Evolutionary conservation across 345 rosid species (phyloP).

Genomic region (Laguncularia racemosa): DNA sequence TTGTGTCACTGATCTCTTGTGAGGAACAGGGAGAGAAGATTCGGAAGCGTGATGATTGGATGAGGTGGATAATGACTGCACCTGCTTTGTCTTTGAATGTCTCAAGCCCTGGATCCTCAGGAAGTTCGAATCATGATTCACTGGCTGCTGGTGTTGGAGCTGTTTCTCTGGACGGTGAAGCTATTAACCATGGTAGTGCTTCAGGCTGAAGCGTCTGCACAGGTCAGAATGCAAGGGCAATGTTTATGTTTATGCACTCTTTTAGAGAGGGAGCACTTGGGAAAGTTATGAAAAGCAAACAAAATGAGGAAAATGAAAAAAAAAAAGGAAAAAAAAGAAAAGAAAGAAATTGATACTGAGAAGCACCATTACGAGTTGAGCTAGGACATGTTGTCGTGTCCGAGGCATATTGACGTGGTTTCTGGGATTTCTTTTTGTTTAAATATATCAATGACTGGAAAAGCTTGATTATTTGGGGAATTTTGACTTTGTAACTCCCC

Average conservation of each 20-base stretch:
- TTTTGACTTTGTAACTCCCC: constrained; percentile 8
- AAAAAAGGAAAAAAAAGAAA: not conserved
- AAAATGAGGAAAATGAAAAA: too few relatives aligned
- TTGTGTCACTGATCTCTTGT: not conserved
- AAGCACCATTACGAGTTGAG: not conserved
- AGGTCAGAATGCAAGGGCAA: not conserved
- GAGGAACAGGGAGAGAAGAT: constrained; percentile 17
- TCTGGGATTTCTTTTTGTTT: not conserved
- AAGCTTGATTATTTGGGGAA: constrained; percentile 4
- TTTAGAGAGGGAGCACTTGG: not conserved
- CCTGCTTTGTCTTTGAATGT: constrained; percentile 11
- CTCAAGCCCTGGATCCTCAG: constrained; percentile 1
- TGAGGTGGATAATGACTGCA: constrained; percentile 17
- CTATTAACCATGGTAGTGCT: not conserved
- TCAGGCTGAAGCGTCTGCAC: not conserved
- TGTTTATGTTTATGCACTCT: not conserved
- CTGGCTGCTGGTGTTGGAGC: constrained; percentile 3
- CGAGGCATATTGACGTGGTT: not conserved
- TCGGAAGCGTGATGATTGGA: constrained; percentile 21
- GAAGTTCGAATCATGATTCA: constrained; percentile 6
- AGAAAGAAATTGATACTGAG: not conserved
- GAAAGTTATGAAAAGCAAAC: not conserved
- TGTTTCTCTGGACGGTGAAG: constrained; percentile 6
- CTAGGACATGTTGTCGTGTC: not conserved
- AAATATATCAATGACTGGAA: not conserved